A percentile compares a stretch with the other conserved stretches of the same genome.
These are phyloP conservation scores for Hysterium pulicare DNA, from an alignment of 2,329 filamentous ascomycete species.

Conservation along the genomic window DNA sequence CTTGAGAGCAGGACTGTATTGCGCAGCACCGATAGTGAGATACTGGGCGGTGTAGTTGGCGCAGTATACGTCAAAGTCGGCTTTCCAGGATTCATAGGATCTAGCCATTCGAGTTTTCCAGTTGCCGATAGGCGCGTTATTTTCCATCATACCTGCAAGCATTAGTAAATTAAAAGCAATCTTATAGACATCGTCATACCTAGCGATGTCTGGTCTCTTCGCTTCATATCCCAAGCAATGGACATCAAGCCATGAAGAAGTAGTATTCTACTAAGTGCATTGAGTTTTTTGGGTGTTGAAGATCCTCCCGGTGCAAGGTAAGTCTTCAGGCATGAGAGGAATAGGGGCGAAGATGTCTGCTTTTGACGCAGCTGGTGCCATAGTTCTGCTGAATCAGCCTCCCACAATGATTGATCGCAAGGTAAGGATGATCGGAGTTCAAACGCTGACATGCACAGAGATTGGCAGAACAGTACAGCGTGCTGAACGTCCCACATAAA, in stretches of 20 bases:
- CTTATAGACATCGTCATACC: constrained; percentile 37
- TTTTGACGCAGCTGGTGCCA: constrained; percentile 47
- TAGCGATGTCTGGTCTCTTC: constrained; percentile 60
- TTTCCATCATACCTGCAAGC: constrained; percentile 20
- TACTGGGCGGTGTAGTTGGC: constrained; percentile 24
- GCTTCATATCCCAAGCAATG: constrained; percentile 59
- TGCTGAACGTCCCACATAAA: constrained; percentile 68
- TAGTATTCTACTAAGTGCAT: constrained; percentile 52
- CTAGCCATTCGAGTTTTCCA: constrained; percentile 53
- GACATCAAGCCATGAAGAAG: constrained; percentile 62
- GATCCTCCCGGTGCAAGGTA: constrained; percentile 49
- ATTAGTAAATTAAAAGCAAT: neutral
- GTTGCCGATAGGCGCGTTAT: constrained; percentile 37
- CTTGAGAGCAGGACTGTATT: constrained; percentile 25
- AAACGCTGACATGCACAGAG: constrained; percentile 63
- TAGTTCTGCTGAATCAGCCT: constrained; percentile 51
- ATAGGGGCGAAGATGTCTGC: constrained; percentile 40
- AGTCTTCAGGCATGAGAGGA: constrained; percentile 53
- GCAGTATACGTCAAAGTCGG: constrained; percentile 55
- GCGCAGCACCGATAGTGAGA: neutral
- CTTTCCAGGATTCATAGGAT: constrained; percentile 58
- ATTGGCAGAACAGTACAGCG: constrained; percentile 63
- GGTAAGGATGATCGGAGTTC: constrained; percentile 58
- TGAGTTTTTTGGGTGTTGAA: constrained; percentile 40
- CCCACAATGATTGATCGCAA: constrained; percentile 55